Conservation (phyloP, 176 grass and related monocot species). For the Coix lacrymajobi region DNA sequence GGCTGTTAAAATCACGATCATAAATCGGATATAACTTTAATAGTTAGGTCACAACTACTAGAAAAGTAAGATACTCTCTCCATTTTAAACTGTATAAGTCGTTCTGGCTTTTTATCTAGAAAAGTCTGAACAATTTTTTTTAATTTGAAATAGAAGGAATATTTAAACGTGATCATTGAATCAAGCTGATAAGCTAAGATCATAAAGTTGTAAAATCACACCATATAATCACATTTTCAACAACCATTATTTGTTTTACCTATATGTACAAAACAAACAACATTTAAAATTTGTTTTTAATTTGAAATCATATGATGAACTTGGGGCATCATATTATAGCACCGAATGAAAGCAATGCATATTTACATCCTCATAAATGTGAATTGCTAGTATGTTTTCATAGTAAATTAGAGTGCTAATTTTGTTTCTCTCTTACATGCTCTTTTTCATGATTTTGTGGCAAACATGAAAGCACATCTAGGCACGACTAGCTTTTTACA, state of each 20-base stretch:
- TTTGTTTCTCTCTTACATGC: neutral
- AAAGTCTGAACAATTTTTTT: too few relatives aligned
- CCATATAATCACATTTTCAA: neutral
- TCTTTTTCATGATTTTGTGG: neutral
- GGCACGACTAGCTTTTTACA: neutral
- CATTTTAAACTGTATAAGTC: too few relatives aligned
- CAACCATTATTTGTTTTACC: neutral
- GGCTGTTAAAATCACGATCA: neutral
- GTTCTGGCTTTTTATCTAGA: too few relatives aligned
- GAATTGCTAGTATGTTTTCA: neutral
- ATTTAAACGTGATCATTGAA: neutral
- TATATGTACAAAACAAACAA: neutral
- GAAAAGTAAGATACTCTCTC: neutral
- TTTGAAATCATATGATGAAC: neutral
- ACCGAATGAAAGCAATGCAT: neutral
- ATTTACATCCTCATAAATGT: neutral
- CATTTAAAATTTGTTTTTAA: neutral
- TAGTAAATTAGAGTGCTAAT: neutral
- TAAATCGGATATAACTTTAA: neutral
- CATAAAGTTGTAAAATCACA: too few relatives aligned
- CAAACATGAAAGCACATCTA: neutral
- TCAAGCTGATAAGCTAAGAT: neutral
- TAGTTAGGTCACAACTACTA: neutral
- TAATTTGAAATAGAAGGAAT: too few relatives aligned
- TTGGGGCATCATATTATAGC: neutral